Evolutionary conservation across 2,329 filamentous ascomycete species (phyloP).

Genomic region (Fusarium nygamai): DNA sequence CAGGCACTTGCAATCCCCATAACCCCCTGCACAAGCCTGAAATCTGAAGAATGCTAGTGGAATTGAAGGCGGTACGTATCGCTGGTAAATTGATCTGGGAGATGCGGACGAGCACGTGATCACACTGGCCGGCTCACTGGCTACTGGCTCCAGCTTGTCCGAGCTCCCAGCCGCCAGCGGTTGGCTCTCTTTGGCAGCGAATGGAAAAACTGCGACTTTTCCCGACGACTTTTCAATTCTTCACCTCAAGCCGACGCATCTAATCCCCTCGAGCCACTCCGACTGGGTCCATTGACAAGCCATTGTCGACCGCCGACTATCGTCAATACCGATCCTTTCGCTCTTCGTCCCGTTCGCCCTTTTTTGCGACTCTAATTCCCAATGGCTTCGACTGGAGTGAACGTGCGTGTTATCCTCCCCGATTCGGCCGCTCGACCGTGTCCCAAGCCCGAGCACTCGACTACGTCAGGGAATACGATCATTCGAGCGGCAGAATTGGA

Average conservation of each 20-base stretch:
- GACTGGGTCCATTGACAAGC: constrained; percentile 58
- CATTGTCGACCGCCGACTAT: constrained; percentile 51
- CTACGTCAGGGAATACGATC: constrained; percentile 22
- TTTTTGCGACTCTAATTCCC: constrained; percentile 54
- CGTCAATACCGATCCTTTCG: constrained; percentile 49
- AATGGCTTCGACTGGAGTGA: constrained; percentile 77
- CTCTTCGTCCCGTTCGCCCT: constrained; percentile 53
- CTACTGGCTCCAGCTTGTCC: constrained; percentile 45
- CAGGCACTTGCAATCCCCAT: constrained; percentile 12
- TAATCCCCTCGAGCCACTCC: constrained; percentile 53
- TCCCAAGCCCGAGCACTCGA: constrained; percentile 30
- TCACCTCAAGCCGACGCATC: constrained; percentile 51
- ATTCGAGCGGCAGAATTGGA: constrained; percentile 27
- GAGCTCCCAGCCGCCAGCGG: constrained; percentile 47
- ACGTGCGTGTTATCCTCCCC: constrained; percentile 61
- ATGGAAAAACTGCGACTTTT: constrained; percentile 60
- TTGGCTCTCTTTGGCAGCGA: constrained; percentile 35
- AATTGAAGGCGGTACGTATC: constrained; percentile 7
- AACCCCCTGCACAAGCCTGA: constrained; percentile 21
- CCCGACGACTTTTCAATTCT: constrained; percentile 56
- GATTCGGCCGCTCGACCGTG: constrained; percentile 39
- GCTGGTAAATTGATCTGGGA: neutral
- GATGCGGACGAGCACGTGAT: constrained; percentile 39
- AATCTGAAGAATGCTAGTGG: constrained; percentile 6
- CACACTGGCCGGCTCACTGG: constrained; percentile 36